Base-by-base conservation (phyloP, 352 stramenopile species). In the Peronosclerospora sorghi region DNA sequence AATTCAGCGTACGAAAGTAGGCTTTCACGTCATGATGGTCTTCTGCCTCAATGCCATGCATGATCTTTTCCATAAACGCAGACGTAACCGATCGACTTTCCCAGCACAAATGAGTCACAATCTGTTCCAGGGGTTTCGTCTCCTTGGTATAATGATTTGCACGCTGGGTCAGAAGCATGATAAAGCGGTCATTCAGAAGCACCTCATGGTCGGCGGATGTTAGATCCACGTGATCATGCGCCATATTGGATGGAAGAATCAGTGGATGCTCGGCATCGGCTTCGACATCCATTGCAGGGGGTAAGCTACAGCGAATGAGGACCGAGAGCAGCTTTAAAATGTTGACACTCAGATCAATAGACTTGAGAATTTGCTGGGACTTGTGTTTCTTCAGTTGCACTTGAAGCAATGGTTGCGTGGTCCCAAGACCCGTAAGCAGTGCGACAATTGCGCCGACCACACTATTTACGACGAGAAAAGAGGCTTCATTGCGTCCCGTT, bases 1-100 rank as follows among this genome's bases (percentile, higher is more conserved):
- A 69, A 27, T 83, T 86, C 5, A 94, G 45, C n/a, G 77, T 86
- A 9, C 82, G 82, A 45, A 94, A 92, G 34, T 84, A 92, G n/a
- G 79, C 59, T 35, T 94, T 94, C 35, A 94, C 65, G 32, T 91
- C 78, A 21, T 92, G 73, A 41, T 92, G 74, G 45, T 94, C 79
- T 39, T 88, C 69, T 20, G 56, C 51, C 45, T 91, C 72, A 10
- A 94, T 79, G n/a, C 74, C 79, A 24, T 73, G 54, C 41, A 83
- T 67, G 43, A 94, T 75, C 14, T 52, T 68, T 28, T 86, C 59
- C 30, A 86, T 39, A 26, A 87, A 83, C 12, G 66, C 48, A 1
- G 44, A 32, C 23, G 81, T 84, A 8, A 83, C 58, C 2, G 54
- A 63, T 1, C 59, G 66, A 51, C 76, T 87, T 45, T 90, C 75